Conservation (phyloP, 352 stramenopile species). For the Phytopythium aichiense region DNA sequence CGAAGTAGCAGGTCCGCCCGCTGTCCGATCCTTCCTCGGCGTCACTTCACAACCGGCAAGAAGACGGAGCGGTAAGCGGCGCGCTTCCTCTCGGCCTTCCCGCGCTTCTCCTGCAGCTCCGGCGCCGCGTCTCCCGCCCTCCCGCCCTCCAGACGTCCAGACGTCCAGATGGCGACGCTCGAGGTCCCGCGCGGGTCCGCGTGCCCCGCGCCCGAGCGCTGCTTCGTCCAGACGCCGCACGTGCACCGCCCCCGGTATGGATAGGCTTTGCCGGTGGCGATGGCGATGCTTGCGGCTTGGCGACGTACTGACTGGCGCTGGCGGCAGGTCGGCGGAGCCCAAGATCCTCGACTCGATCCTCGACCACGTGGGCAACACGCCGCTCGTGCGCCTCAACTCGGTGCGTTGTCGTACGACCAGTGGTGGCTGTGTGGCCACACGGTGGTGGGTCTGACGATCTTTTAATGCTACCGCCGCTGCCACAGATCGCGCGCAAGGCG, state of each 20-base stretch:
- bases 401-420: no score
- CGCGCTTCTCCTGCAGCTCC: not conserved
- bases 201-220: constrained; percentile 48
- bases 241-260: constrained; percentile 52
- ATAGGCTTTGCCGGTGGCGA: not conserved
- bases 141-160: no score
- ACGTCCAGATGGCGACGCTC: constrained; percentile 5
- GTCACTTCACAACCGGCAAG: not conserved
- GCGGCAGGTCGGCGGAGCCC: constrained; percentile 35
- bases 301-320: no score
- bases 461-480: no score
- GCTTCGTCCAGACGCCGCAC: constrained; percentile 66
- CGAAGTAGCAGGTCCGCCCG: no score
- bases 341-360: constrained; percentile 93
- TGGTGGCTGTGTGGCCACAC: no score
- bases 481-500: constrained; percentile 29
- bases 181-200: constrained; percentile 26
- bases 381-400: constrained; percentile 91
- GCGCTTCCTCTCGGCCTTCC: not conserved
- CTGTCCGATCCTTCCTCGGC: no score
- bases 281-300: not conserved
- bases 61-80: not conserved
- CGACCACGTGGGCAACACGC: constrained; percentile 94
- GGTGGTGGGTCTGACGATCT: constrained; percentile 71
- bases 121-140: no score